A percentile compares a stretch with the other conserved stretches of the same genome.
phyloP scores from a whole-genome alignment of 2,329 filamentous ascomycete species.

The Chaetomiaceae sp. region DNA sequence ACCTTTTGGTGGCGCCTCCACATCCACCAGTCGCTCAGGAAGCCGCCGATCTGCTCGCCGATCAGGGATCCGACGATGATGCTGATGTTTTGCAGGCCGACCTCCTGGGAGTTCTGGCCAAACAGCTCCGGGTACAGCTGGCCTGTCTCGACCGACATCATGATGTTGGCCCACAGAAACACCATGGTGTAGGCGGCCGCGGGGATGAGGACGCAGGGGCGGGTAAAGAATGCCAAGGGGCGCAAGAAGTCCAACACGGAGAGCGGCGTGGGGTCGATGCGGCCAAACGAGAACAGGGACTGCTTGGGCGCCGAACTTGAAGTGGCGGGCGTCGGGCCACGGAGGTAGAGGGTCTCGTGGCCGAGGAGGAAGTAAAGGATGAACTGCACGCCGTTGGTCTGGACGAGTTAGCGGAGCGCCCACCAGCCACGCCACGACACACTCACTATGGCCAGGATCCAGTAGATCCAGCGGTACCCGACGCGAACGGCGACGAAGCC shows the following conservation, averaged over 20 bases:
- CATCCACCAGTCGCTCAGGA: conserved; percentile 52
- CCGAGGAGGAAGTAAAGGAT: conserved; percentile 52
- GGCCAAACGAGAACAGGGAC: conserved; percentile 39
- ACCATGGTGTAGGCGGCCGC: conserved; percentile 52
- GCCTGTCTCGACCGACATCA: conserved; percentile 56
- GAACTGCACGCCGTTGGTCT: conserved; percentile 54
- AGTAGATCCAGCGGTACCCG: conserved; percentile 57
- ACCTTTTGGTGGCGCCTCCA: conserved; percentile 22
- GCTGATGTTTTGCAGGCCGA: conserved; percentile 55
- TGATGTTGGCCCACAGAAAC: conserved; percentile 50
- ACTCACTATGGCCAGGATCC: conserved; percentile 50
- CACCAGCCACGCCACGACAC: background rate
- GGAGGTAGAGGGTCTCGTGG: conserved; percentile 52
- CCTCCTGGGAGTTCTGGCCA: conserved; percentile 51
- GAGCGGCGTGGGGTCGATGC: conserved; percentile 50
- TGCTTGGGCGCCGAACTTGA: conserved; percentile 40
- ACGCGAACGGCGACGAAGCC: conserved; percentile 46
- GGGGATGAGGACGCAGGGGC: conserved; percentile 47
- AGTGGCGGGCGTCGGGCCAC: conserved; percentile 31
- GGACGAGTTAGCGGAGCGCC: background rate
- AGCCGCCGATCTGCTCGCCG: conserved; percentile 55
- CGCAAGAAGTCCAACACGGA: conserved; percentile 46
- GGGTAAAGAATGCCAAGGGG: conserved; percentile 40
- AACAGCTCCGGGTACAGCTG: conserved; percentile 54
- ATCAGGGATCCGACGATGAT: conserved; percentile 54